A percentile compares a stretch with the other conserved stretches of the same genome.
These are phyloP conservation scores for Daldinia childiae DNA, from an alignment of 495 filamentous ascomycete species.

Conservation along the genomic window DNA sequence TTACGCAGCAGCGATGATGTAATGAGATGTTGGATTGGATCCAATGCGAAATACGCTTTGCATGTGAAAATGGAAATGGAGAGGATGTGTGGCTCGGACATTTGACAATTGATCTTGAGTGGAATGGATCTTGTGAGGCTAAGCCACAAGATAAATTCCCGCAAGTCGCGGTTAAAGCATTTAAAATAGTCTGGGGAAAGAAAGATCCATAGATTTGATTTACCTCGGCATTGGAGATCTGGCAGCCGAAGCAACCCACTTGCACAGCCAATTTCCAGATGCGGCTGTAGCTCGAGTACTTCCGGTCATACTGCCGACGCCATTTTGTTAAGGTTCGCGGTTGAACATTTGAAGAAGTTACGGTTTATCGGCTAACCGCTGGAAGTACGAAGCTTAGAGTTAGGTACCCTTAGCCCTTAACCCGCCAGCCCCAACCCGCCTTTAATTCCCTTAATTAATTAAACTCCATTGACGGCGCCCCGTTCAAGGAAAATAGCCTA, in stretches of 20 bases:
- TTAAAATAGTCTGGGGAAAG: constrained; percentile 6
- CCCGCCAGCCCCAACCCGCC: constrained; percentile 9
- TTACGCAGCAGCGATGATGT: constrained; percentile 26
- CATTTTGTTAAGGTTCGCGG: constrained; percentile 2
- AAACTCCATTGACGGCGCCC: background rate
- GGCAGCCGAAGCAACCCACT: constrained; percentile 31
- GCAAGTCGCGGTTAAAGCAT: constrained; percentile 14
- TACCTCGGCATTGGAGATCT: constrained; percentile 47
- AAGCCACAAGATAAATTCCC: constrained; percentile 20
- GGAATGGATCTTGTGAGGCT: background rate
- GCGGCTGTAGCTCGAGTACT: constrained; percentile 2
- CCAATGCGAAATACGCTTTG: background rate
- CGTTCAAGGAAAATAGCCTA: constrained; percentile 36
- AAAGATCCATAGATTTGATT: constrained; percentile 13
- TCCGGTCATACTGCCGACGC: constrained; percentile 11
- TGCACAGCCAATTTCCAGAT: constrained; percentile 3
- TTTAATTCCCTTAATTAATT: background rate
- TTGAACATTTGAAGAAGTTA: background rate
- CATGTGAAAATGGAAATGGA: constrained; percentile 32
- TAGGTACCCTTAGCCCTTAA: too few relatives aligned
- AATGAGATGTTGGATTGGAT: constrained; percentile 13
- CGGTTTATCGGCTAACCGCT: constrained; percentile 30
- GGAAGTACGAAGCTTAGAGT: background rate
- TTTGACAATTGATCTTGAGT: background rate
- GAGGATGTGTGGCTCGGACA: constrained; percentile 22